Evolutionary conservation across 768 basidiomycete species (phyloP).

Genomic region (Russula foetens): DNA sequence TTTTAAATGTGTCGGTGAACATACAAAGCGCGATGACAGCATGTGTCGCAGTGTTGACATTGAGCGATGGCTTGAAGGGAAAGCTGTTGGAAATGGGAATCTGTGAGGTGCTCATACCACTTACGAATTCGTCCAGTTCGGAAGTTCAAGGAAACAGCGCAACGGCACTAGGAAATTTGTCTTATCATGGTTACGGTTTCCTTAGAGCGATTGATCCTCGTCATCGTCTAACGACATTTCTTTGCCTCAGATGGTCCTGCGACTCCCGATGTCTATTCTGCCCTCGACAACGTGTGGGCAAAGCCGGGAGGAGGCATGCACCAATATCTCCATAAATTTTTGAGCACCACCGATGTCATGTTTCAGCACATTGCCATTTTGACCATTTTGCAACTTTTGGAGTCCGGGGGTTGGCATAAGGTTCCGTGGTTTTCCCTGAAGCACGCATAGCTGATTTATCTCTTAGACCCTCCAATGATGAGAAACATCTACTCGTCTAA

Average conservation of each 20-base stretch:
- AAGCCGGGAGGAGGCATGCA: constrained; percentile 98
- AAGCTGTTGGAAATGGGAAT: constrained; percentile 97
- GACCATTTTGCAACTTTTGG: constrained; percentile 96
- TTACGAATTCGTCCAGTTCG: constrained; percentile 92
- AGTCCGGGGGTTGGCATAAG: constrained; percentile 68
- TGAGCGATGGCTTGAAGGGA: constrained; percentile 95
- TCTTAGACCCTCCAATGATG: constrained; percentile 75
- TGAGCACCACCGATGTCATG: constrained; percentile 88
- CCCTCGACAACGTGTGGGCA: constrained; percentile 97
- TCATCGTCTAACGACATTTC: background rate
- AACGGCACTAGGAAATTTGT: constrained; percentile 93
- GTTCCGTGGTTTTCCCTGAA: background rate
- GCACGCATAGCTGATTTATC: background rate
- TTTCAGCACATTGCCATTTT: constrained; percentile 99
- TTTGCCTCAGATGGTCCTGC: constrained; percentile 56
- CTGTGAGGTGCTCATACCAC: constrained; percentile 91
- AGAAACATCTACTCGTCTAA: constrained; percentile 83
- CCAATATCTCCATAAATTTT: constrained; percentile 86
- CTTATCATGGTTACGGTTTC: constrained; percentile 74
- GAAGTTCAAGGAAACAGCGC: constrained; percentile 99
- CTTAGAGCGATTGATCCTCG: background rate
- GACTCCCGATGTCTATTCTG: constrained; percentile 82
- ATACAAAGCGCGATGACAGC: constrained; percentile 99
- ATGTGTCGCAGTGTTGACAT: constrained; percentile 90
- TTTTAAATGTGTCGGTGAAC: constrained; percentile 88